Base-by-base conservation (phyloP, 2,329 filamentous ascomycete genomes). In the Aspergillus sp. region DNA sequence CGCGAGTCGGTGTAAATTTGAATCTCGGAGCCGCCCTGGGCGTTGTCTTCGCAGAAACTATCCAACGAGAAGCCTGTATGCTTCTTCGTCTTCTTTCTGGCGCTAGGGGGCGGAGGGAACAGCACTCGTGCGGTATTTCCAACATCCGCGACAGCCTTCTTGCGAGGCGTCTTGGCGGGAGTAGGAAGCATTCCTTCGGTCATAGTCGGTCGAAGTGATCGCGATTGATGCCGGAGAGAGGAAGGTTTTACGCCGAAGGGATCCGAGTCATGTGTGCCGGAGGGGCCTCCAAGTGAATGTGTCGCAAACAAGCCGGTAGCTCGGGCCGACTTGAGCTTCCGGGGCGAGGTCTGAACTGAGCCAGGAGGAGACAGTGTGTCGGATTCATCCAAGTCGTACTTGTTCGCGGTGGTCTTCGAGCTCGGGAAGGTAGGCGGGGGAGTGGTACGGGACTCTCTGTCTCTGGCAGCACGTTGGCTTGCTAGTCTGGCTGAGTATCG, bases 1-100 rank as follows among this genome's bases (percentile, higher is more conserved):
- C 86, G 83, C 25, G 83, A 83, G 66, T 89, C 86, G n/a, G 85
- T 87, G 74, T 82, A 88, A 62, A 88, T 85, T 54, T 83, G 73
- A 49, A 87, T 83, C 57, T 78, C 73, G 4, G 74, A 71, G 42
- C 78, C 74, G 21, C 63, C 68, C 19, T 65, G 64, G 19, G 63
- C 61, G 13, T 70, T 59, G 30, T 76, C 70, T 13, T 76, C 71
- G 27, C 70, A 69, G 49, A 80, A 80, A 60, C 77, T 78, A 58
- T 79, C 78, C 23, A 82, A 68, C 1, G 78, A 80, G 62, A 78
- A 81, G 21, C 74, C 77, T 53, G 73, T 75, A 61, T 78, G 74
- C 67, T 80, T 80, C 65, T 76, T 79, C 55, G 70, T 75, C 68
- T 80, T 82, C 63, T 78, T 80, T 58, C 25, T 79, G 5, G 80